A percentile compares a stretch with the other conserved stretches of the same genome.
Evolutionary conservation across 176 grass and related monocot species (phyloP).

Genomic region (Zoysia pacifica): DNA sequence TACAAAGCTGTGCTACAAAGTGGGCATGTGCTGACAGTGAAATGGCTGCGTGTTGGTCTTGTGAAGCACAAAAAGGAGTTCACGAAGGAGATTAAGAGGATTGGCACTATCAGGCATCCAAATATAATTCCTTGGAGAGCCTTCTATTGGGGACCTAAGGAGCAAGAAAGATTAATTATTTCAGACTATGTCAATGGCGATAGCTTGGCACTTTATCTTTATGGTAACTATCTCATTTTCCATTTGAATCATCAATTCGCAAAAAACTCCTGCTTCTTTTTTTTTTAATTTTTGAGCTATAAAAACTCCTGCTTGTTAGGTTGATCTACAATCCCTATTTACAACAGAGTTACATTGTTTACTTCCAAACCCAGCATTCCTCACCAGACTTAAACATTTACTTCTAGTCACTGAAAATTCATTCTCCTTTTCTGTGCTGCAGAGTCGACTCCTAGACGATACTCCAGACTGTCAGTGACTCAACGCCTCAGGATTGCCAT

Average conservation of each 20-base stretch:
- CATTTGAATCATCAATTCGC: conserved; percentile 17
- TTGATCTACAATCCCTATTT: not conserved
- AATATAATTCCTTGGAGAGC: conserved; percentile 89
- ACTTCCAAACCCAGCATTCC: not conserved
- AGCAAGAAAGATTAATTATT: conserved; percentile 95
- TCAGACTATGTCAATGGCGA: conserved; percentile 79
- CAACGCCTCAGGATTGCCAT: conserved; percentile 83
- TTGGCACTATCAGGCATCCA: conserved; percentile 72
- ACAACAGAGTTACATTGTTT: not conserved
- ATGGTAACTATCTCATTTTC: conserved; percentile 67
- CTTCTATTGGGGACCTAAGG: conserved; percentile 91
- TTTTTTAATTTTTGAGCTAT: too few relatives aligned
- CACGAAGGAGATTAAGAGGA: conserved; percentile 81
- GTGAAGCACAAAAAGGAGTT: conserved; percentile 93
- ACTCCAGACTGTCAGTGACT: conserved; percentile 75
- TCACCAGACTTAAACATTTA: not conserved
- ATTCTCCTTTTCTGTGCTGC: conserved; percentile 20
- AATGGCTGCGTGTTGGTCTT: conserved; percentile 86
- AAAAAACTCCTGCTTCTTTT: not conserved
- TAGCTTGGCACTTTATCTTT: conserved; percentile 80
- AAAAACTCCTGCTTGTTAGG: not conserved
- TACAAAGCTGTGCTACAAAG: conserved; percentile 76
- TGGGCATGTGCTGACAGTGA: conserved; percentile 81
- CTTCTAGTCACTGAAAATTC: conserved; percentile 19
- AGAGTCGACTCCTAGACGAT: conserved; percentile 98